phyloP scores from a whole-genome alignment of 345 rosid genomes.

The Gossypium turneri region DNA sequence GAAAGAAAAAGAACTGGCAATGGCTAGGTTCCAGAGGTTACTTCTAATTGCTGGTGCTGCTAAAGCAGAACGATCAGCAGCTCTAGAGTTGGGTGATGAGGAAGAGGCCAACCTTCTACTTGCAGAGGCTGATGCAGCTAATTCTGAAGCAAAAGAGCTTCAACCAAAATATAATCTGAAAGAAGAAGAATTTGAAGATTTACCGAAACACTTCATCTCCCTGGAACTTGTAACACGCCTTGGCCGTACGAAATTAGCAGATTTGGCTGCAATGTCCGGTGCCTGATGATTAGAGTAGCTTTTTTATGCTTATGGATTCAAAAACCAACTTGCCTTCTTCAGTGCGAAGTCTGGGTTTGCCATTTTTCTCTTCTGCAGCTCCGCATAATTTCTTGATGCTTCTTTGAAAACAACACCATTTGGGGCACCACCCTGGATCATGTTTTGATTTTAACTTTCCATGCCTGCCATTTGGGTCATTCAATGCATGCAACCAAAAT shows the following conservation, averaged over 20 bases:
- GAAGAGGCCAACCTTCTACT: conserved; percentile 78
- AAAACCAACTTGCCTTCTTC: not conserved
- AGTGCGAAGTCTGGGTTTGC: not conserved
- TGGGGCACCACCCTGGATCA: not conserved
- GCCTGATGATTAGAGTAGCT: conserved; percentile 13
- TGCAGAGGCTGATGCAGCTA: conserved; percentile 73
- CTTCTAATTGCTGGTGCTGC: conserved; percentile 57
- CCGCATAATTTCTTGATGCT: not conserved
- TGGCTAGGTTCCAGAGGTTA: conserved; percentile 70
- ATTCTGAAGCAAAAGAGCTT: conserved; percentile 63
- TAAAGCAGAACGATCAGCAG: conserved; percentile 60
- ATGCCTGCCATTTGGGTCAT: conserved; percentile 6
- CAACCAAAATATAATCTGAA: conserved; percentile 44
- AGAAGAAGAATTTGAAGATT: conserved; percentile 47
- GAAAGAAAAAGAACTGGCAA: conserved; percentile 70
- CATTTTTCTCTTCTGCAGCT: not conserved
- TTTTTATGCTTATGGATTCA: not conserved
- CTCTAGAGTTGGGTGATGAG: conserved; percentile 59
- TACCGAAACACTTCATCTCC: conserved; percentile 59
- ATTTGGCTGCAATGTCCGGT: conserved; percentile 41
- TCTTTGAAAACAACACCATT: not conserved
- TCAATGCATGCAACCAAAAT: not conserved
- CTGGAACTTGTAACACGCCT: conserved; percentile 70
- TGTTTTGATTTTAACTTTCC: not conserved
- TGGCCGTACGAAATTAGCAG: conserved; percentile 51